These are phyloP conservation scores for Sporisorium iseilematis-ciliati DNA, from an alignment of 1,284 basidiomycete species.

Conservation along the genomic window DNA sequence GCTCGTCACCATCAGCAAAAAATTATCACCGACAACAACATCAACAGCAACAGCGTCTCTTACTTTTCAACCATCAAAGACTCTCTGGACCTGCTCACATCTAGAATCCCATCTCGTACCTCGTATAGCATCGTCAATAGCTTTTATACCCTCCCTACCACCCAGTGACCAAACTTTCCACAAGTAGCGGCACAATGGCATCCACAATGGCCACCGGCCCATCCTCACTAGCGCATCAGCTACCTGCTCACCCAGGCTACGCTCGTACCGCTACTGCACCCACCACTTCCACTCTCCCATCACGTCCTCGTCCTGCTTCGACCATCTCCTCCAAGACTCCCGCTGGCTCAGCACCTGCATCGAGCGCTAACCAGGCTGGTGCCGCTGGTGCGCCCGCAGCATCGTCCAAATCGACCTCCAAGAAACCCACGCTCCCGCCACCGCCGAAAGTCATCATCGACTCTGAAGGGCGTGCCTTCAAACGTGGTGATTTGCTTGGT, in stretches of 20 bases:
- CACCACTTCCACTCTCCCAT: conserved; percentile 23
- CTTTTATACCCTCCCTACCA: neutral
- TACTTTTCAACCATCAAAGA: no score
- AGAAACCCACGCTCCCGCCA: conserved; percentile 63
- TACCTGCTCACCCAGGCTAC: conserved; percentile 36
- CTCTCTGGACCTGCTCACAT: no score
- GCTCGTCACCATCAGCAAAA: neutral
- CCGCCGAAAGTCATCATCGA: conserved; percentile 65
- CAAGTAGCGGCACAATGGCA: conserved; percentile 13
- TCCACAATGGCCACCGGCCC: conserved; percentile 43
- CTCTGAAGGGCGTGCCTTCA: conserved; percentile 52
- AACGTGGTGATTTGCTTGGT: conserved; percentile 60
- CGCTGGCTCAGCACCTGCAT: neutral
- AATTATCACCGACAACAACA: neutral
- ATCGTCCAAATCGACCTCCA: conserved; percentile 31
- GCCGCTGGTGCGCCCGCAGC: conserved; percentile 8
- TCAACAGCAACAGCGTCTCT: conserved; percentile 1
- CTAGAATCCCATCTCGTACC: neutral
- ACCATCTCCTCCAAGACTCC: conserved; percentile 23
- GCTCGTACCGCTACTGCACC: conserved; percentile 27
- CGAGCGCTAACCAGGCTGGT: neutral
- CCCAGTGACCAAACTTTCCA: neutral
- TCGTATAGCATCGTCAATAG: neutral
- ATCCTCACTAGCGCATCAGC: conserved; percentile 28
- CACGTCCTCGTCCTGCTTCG: conserved; percentile 33